These are phyloP conservation scores for Pythium diclinum DNA, from an alignment of 352 stramenopile genomes.

Conservation along the genomic window DNA sequence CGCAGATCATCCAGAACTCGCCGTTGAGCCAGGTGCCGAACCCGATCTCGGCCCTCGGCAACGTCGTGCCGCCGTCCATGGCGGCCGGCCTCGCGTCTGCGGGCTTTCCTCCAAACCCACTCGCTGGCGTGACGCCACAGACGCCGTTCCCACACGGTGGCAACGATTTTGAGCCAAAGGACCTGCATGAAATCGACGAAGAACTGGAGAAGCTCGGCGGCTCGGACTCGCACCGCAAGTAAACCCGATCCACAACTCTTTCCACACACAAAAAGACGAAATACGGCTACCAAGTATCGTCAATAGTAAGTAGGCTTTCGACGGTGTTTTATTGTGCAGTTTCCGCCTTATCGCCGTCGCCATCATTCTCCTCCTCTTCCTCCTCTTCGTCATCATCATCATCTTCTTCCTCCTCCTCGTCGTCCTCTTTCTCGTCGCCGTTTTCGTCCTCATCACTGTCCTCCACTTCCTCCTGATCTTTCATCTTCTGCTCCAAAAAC, in stretches of 20 bases:
- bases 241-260: not conserved
- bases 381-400: conserved; percentile 27
- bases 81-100: conserved; percentile 39
- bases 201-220: conserved; percentile 71
- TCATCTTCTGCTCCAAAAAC: conserved; percentile 49
- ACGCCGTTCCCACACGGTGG: conserved; percentile 19
- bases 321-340: not conserved
- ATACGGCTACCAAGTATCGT: not conserved
- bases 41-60: conserved; percentile 64
- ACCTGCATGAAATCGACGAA: conserved; percentile 61
- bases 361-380: conserved; percentile 17
- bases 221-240: conserved; percentile 27
- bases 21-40: conserved; percentile 71
- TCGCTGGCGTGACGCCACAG: conserved; percentile 20
- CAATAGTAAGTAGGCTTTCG: not conserved
- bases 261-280: too few relatives aligned
- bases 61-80: conserved; percentile 44
- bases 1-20: conserved; percentile 66
- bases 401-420: conserved; percentile 20
- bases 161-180: conserved; percentile 51
- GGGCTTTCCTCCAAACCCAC: conserved; percentile 41
- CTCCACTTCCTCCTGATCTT: conserved; percentile 19
- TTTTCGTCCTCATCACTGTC: conserved; percentile 19
- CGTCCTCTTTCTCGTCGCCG: conserved; percentile 24
- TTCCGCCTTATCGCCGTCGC: not conserved